Evolutionary conservation across 495 filamentous ascomycete species (phyloP).

Genomic region (Neurospora sp.): DNA sequence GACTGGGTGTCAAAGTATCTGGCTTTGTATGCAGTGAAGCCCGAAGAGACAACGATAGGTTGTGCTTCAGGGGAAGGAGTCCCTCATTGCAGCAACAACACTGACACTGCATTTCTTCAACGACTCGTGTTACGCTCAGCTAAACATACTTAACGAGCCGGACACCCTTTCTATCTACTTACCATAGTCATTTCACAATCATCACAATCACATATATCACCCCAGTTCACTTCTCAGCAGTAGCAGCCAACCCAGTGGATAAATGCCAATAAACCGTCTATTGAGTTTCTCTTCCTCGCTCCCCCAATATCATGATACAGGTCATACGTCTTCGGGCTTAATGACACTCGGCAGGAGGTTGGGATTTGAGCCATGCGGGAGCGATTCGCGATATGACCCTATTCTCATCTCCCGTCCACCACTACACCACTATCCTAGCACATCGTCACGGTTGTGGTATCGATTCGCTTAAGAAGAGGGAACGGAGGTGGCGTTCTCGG

Average conservation of each 20-base stretch:
- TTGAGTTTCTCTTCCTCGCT: conserved; percentile 4
- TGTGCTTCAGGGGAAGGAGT: background rate
- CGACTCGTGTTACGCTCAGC: background rate
- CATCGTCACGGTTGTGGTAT: background rate
- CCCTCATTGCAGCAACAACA: background rate
- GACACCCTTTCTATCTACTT: background rate
- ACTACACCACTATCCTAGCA: background rate
- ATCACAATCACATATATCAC: background rate
- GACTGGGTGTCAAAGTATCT: too few species aligned
- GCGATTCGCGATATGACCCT: background rate
- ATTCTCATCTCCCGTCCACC: background rate
- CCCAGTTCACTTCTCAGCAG: background rate
- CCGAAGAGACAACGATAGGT: background rate
- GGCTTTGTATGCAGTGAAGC: background rate
- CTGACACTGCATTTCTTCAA: background rate
- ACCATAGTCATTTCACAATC: background rate
- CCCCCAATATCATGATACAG: conserved; percentile 18
- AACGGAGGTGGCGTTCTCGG: conserved; percentile 28
- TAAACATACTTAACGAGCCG: background rate
- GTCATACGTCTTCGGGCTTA: conserved; percentile 1
- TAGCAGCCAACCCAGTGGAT: too few species aligned
- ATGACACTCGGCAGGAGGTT: background rate
- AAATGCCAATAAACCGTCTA: conserved; percentile 7
- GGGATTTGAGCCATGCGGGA: background rate
- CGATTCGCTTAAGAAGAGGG: background rate